Base-by-base conservation (phyloP, 2,329 filamentous ascomycete genomes). In the Thelonectria discophora region DNA sequence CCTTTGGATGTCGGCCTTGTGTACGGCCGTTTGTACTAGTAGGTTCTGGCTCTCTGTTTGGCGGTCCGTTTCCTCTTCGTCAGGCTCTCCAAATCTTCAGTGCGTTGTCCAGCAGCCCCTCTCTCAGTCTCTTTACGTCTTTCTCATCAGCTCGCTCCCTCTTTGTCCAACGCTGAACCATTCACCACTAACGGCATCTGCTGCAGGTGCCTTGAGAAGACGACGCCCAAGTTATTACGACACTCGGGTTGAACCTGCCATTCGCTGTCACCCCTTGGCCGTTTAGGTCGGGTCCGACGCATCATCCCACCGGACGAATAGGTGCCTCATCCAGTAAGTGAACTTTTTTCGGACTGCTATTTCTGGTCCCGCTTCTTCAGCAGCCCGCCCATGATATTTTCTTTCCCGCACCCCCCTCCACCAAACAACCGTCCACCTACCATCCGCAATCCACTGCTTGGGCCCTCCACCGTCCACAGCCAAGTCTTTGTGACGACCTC, bases 401-500 rank as follows among this genome's bases (percentile, higher is more conserved):
- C 55, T 56, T 59, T 62, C 56, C 60, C 56, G 51, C 56, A 58
- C 51, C 60, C 63, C 56, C 56, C 60, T 63, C 55, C 56, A 62
- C 55, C 39, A 37, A 37, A 20, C 46, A n/a, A 48, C 46, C 30
- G 34, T 49, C 47, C 47, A 49, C 21, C 21, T 24, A 24, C 47
- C 17, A 37, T 49, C 30, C 47, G 17, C 40, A 18, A 27, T 27
- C 24, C 30, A 49, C 30, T 37, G 47, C 40, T 65, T 68, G 65
- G 65, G 64, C 56, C 63, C 66, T 66, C 58, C 45, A 51, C 53
- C 58, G 52, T 61, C 54, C 54, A 65, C 48, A 48, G 32, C 59
- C 54, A 57, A 57, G 62, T 65, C 66, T 66, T 70, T 69, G 65
- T 69, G 68, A 70, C 68, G 46, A 52, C 64, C 55, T 62, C 67